Base-by-base conservation (phyloP, 2,329 filamentous ascomycete species). In the Hypoxylon rubiginosum region DNA sequence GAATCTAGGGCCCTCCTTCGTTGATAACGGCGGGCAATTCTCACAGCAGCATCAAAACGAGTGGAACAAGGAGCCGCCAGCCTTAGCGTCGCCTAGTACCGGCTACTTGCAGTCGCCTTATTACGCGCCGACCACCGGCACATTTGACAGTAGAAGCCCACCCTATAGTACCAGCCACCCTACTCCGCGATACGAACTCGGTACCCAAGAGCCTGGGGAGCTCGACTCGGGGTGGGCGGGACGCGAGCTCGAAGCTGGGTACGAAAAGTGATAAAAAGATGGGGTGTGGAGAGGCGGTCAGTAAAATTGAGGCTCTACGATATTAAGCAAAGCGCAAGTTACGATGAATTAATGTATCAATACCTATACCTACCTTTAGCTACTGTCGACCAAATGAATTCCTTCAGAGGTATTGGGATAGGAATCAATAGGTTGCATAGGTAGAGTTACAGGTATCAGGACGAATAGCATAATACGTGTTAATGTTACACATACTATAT, bases 221-320 rank as follows among this genome's bases (percentile, higher is more conserved):
- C 36, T 68, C 1, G 66, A 68, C 11, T 57, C 62, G 30, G 66
- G 62, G 17, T 66, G 49, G 41, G 17, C 53, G 6, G 66, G 58
- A 43, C 50, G 50, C 9, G 62, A 68, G 28, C 55, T 66, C 19
- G 49, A 58, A 9, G 28, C 10, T 17, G 48, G 24, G 41, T 8
- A 32, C 28, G 39, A 6, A 50, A 43, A 41, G 8, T 4, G 24
- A n/a, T 26, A 2, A 36, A 19, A 6, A 4, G 24, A 17, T 32
- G 36, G 21, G 17, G 43, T 11, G 39, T 3, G 10, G 13, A 9
- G 11, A 10, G 21, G 17, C 2, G 30, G 8, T 7, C 9, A 26
- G n/a, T 36, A 13, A 39, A 51, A 51, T 43, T 15, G 5, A 39
- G 34, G 13, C 34, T 39, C 15, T 30, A 30, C 1, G 28, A 30